A percentile compares a stretch with the other conserved stretches of the same genome.
Evolutionary conservation across 768 basidiomycete genomes (phyloP).

Genomic region (Boletellus emodensis): DNA sequence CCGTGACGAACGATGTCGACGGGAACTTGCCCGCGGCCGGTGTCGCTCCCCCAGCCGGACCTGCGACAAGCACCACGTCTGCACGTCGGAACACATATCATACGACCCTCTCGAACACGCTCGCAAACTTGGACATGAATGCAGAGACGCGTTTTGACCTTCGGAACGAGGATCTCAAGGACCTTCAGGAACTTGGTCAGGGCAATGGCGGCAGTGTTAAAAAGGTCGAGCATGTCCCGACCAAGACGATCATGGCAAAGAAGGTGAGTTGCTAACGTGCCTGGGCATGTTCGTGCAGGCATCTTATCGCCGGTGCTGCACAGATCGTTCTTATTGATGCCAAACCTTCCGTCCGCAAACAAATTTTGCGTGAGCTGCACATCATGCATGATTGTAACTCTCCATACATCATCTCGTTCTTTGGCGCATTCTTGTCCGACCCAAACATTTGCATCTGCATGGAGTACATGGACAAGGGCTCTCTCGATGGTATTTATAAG

Average conservation of each 20-base stretch:
- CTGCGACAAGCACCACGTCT: constrained; percentile 40
- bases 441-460: constrained; percentile 99
- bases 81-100: constrained; percentile 69
- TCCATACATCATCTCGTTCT: constrained; percentile 93
- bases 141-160: constrained; percentile 83
- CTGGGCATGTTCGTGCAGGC: background rate
- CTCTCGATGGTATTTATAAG: constrained; percentile 93
- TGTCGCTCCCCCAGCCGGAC: constrained; percentile 48
- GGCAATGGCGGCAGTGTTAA: constrained; percentile 98
- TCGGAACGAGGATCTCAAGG: constrained; percentile 84
- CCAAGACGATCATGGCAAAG: constrained; percentile 94
- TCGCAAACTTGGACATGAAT: constrained; percentile 83
- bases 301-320: background rate
- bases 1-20: constrained; percentile 30
- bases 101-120: constrained; percentile 72
- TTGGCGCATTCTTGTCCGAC: constrained; percentile 93
- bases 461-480: constrained; percentile 95
- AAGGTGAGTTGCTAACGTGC: constrained; percentile 58
- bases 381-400: constrained; percentile 99
- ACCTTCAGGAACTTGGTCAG: constrained; percentile 86
- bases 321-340: constrained; percentile 96
- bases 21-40: constrained; percentile 47
- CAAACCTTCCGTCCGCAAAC: constrained; percentile 93
- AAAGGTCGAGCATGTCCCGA: constrained; percentile 89
- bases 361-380: constrained; percentile 95